Conservation (phyloP, 805 yeast species). For the Lachancea sp. region DNA sequence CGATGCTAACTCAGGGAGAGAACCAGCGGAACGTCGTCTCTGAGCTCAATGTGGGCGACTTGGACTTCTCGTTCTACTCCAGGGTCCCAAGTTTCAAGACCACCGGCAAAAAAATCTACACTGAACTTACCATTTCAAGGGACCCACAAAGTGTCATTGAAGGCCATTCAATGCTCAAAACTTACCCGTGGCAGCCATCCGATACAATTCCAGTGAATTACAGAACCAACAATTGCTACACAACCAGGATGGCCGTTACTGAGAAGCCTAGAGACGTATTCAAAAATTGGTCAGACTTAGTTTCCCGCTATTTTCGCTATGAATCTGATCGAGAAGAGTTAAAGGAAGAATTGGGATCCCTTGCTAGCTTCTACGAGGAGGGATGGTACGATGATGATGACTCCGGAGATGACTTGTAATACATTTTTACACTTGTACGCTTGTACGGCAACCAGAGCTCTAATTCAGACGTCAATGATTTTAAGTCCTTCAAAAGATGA, state of each 20-base stretch:
- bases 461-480: not conserved
- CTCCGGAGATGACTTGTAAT: slow-evolving; percentile 34
- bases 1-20: slow-evolving; percentile 21
- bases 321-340: slow-evolving; percentile 50
- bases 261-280: slow-evolving; percentile 28
- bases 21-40: slow-evolving; percentile 22
- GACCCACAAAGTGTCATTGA: not conserved
- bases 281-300: slow-evolving; percentile 29
- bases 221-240: slow-evolving; percentile 8
- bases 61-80: slow-evolving; percentile 20
- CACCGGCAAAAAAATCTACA: slow-evolving; percentile 16
- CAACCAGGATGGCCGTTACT: slow-evolving; percentile 18
- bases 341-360: slow-evolving; percentile 40
- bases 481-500: slow-evolving; percentile 1
- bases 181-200: slow-evolving; percentile 22
- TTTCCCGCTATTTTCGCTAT: slow-evolving; percentile 28
- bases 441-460: not conserved
- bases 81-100: slow-evolving; percentile 12
- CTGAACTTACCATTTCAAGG: slow-evolving; percentile 20
- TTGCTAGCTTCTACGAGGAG: slow-evolving; percentile 43
- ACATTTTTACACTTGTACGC: not conserved
- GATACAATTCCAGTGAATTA: slow-evolving; percentile 26
- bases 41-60: slow-evolving; percentile 11
- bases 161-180: slow-evolving; percentile 5
- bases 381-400: slow-evolving; percentile 47